Evolutionary conservation across 129 eudicot genomes (phyloP), one percentile per base, ranked within the genome.

Genomic region (Gnaphalium uliginosum): DNA sequence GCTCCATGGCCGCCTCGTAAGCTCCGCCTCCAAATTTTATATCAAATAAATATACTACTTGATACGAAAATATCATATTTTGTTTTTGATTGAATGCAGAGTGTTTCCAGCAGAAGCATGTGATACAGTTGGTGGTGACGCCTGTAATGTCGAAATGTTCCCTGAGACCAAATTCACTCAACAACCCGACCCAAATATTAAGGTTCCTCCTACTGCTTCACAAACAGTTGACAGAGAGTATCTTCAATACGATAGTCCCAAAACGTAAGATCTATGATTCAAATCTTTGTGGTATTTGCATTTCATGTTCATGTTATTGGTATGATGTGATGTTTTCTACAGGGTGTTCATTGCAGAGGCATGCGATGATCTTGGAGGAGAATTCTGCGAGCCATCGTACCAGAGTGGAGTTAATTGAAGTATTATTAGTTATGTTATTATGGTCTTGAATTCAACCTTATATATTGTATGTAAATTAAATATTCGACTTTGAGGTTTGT

Each of bases 51-150:
- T 0, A 8, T 11, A 0, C 0, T n/a, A 50, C 11, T 9, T 24
- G 8, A 1, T 22, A 33, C 7, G 26, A 18, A 4, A 5, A 3
- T 60, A 18, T 66, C 2, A 6, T 51, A 22, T 0, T 64, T 26
- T 21, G 24, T 30, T 41, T 23, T 66, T 30, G 19, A n/a, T 58
- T 66, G 17, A 76, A 43, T 51, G 43, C 85, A 89, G 92, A 8
- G 92, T 89, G 13, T 89, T 89, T 50, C 92, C 90, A 23, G 96
- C 96, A 33, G 96, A 89, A 86, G 95, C 95, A 81, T 89, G 96
- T 35, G 92, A 90, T 67, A 83, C 87, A 13, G 4, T 85, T 4
- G 92, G 92, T 2, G 96, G 92, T 19, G 92, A 79, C 17, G 86
- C 89, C 37, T 87, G 92, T 75, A 71, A 76, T 13, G 92, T 85